Evolutionary conservation across 2,329 filamentous ascomycete species (phyloP), one percentile per base, ranked within the genome.

Genomic region (Talaromyces sp.): DNA sequence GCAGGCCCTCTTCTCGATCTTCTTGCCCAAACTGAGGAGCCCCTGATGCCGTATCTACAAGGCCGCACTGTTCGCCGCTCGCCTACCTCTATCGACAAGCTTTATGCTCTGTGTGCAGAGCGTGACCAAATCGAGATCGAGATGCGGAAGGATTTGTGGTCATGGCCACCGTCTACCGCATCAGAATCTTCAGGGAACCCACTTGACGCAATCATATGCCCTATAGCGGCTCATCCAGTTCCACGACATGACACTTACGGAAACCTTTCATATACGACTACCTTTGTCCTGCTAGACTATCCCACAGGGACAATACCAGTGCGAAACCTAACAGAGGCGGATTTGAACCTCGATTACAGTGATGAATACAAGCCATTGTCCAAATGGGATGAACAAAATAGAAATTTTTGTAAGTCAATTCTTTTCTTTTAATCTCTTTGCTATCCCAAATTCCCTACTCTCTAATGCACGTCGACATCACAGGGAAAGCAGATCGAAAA

Each of bases 241-340:
- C 84, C 86, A 1, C 79, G 81, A 9, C 82, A 87, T 60, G 87
- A 89, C 73, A 76, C 81, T 2, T 89, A 85, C 73, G 87, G 87
- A 69, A 82, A 82, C 0, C 82, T 85, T 0, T 83, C 85, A 61
- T 89, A 89, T 68, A 88, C 86, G 0, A 83, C 79, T 27, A 80
- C 78, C 1, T 88, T 86, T 67, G 85, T 88, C 8, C 67, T 89
- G 60, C 71, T 89, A 27, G 87, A 89, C 69, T 87, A 85, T 67
- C 83, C 87, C 0, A 82, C 86, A 2, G 87, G 83, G 0, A 73
- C 71, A 0, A 64, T 89, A 1, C 86, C 86, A 0, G 80, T 89
- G 0, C 74, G 86, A 2, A 69, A 71, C 1, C 79, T 87, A 57
- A 69, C 63, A 0, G 73, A 79, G 58, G 68, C 67, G 0, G 87